A percentile compares a stretch with the other conserved stretches of the same genome.
phyloP scores from a whole-genome alignment of 1,284 basidiomycete genomes.

The Sanghuangporus weigelae region DNA sequence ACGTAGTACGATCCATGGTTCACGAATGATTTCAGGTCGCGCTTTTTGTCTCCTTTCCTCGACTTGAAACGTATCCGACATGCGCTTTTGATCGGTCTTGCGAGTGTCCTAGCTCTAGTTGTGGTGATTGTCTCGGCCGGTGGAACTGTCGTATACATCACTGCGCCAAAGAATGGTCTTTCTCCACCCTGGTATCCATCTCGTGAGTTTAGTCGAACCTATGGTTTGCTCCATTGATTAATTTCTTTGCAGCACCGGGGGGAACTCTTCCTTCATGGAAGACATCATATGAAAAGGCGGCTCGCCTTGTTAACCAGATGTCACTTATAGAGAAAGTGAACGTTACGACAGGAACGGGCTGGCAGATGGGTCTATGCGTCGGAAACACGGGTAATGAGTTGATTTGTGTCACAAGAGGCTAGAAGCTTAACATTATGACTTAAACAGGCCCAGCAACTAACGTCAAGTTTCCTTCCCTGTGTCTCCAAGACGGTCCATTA shows the following conservation, averaged over 20 bases:
- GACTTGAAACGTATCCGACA: not conserved
- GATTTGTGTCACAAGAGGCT: not conserved
- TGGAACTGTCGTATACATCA: slow-evolving; percentile 1
- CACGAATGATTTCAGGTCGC: not conserved
- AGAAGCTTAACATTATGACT: not conserved
- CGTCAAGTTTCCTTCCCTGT: slow-evolving; percentile 16
- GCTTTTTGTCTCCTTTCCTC: not conserved
- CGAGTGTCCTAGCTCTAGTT: not conserved
- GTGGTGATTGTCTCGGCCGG: not conserved
- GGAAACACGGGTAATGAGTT: slow-evolving; percentile 15
- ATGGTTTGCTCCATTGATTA: not conserved
- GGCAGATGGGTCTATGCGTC: slow-evolving; percentile 18
- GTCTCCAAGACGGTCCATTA: slow-evolving; percentile 35
- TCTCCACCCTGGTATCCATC: slow-evolving; percentile 18
- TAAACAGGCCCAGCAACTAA: slow-evolving; percentile 12
- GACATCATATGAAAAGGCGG: slow-evolving; percentile 12
- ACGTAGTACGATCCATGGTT: too few species aligned
- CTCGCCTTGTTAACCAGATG: slow-evolving; percentile 16
- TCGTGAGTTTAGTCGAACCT: slow-evolving; percentile 1
- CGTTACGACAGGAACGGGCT: slow-evolving; percentile 17
- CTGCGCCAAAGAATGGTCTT: slow-evolving; percentile 10
- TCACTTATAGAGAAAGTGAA: slow-evolving; percentile 17
- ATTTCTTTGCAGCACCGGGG: slow-evolving; percentile 6
- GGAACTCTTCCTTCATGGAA: slow-evolving; percentile 16
- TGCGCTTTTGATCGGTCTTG: not conserved